Base-by-base conservation (phyloP, 2,329 filamentous ascomycete genomes). In the Cadophora malorum region DNA sequence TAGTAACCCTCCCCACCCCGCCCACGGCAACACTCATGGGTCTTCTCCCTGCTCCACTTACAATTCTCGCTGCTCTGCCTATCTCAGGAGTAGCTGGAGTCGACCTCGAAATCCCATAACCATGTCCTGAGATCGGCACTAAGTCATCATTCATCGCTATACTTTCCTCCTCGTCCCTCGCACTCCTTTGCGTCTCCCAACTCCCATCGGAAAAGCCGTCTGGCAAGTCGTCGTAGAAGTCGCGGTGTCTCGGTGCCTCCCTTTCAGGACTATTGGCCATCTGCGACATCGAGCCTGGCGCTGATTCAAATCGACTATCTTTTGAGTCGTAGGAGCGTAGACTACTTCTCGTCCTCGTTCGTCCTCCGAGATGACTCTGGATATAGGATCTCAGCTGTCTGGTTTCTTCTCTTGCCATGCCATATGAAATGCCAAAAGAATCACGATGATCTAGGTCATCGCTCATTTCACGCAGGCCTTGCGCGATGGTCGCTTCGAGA, bases 231-330 rank as follows among this genome's bases (percentile, higher is more conserved):
- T 70, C 69, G 16, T 70, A 71, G 19, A 62, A 69, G 50, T 63
- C 63, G 12, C 67, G 63, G 16, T 33, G 58, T 6, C 25, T 21
- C 53, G 59, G 64, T 38, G 41, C 19, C 41, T 64, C 52, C 10
- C 23, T 23, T 7, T 45, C 33, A 2, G 58, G 47, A 45, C 58
- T 49, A 1, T 38, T 53, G 10, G 68, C 68, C 16, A 69, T 31
- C n/a, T 70, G 67, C 12, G 65, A 64, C 63, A 73, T 69, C 19
- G 69, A 70, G 0, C 52, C 62, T 25, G 58, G 52, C n/a, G 73
- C 72, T 2, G 72, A 73, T 5, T 77, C 74, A 58, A 77, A 77
- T 0, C 74, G 71, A 63, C 74, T 75, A 55, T 75, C 74, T 38
- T 61, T 69, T 23, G 70, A 69, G 1, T 67, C 65, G 14, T 53